These are phyloP conservation scores for Handroanthus guayacan DNA, from an alignment of 257 asterid genomes.

Conservation along the genomic window DNA sequence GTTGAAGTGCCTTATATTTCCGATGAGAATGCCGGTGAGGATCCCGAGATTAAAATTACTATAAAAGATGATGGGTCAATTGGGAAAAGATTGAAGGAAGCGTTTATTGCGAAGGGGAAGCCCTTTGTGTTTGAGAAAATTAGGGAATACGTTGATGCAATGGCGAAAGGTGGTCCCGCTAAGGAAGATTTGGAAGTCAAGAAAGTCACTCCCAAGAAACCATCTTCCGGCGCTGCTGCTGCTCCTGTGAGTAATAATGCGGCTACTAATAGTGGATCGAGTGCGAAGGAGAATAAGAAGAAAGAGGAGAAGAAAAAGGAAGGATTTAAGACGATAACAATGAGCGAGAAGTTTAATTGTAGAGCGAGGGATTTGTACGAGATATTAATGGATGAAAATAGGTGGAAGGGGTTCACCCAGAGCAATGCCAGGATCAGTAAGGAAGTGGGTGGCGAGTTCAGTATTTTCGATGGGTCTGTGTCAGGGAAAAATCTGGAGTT, in stretches of 20 bases:
- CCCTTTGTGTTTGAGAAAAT: slow-evolving; percentile 81
- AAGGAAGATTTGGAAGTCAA: slow-evolving; percentile 86
- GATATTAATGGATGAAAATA: slow-evolving; percentile 93
- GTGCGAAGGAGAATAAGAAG: slow-evolving; percentile 51
- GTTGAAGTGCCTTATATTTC: slow-evolving; percentile 87
- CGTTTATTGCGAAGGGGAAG: slow-evolving; percentile 69
- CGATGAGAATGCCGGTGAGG: slow-evolving; percentile 96
- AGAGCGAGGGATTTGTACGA: slow-evolving; percentile 83
- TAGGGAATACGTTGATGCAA: slow-evolving; percentile 62
- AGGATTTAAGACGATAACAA: slow-evolving; percentile 86
- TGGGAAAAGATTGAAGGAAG: slow-evolving; percentile 79
- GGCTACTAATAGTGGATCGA: slow-evolving; percentile 2
- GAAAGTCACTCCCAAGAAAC: slow-evolving; percentile 50
- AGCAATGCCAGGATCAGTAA: slow-evolving; percentile 92
- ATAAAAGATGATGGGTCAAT: slow-evolving; percentile 84
- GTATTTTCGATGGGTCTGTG: slow-evolving; percentile 87
- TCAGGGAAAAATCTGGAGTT: slow-evolving; percentile 80
- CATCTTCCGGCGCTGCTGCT: slow-evolving; percentile 33
- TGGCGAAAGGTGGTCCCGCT: slow-evolving; percentile 91
- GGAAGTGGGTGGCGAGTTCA: slow-evolving; percentile 87
- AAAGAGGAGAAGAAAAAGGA: slow-evolving; percentile 70
- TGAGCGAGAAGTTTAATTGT: slow-evolving; percentile 89
- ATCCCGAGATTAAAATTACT: slow-evolving; percentile 65
- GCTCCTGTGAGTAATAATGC: slow-evolving; percentile 27
- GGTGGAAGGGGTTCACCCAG: slow-evolving; percentile 96